A percentile compares a stretch with the other conserved stretches of the same genome.
Conservation (phyloP, 108 stramenopile genomes). For the Chaetoceros tenuissimus region DNA sequence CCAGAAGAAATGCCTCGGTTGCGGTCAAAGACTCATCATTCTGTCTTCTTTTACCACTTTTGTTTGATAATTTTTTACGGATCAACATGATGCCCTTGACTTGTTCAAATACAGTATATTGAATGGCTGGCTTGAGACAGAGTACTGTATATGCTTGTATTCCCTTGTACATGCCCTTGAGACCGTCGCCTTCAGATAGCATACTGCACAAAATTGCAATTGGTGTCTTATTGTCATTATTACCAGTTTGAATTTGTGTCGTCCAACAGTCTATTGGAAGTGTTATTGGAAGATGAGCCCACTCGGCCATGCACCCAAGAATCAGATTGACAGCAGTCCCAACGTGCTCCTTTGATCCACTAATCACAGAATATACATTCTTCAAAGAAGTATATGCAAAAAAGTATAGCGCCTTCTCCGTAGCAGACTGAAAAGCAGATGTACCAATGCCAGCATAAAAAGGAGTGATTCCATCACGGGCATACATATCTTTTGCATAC, state of each 20-base stretch:
- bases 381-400: slow-evolving; percentile 82
- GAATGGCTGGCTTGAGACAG: slow-evolving; percentile 90
- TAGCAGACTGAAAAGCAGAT: slow-evolving; percentile 61
- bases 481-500: slow-evolving; percentile 51
- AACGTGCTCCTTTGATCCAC: slow-evolving; percentile 5
- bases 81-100: slow-evolving; percentile 46
- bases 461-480: slow-evolving; percentile 39
- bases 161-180: slow-evolving; percentile 77
- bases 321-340: slow-evolving; percentile 29
- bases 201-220: slow-evolving; percentile 47
- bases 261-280: slow-evolving; percentile 79
- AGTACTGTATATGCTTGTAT: slow-evolving; percentile 80
- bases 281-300: slow-evolving; percentile 83
- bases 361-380: slow-evolving; percentile 20
- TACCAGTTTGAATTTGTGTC: slow-evolving; percentile 61
- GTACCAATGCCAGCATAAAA: slow-evolving; percentile 58
- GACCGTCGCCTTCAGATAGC: slow-evolving; percentile 37
- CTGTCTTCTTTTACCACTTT: slow-evolving; percentile 1
- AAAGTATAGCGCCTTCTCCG: slow-evolving; percentile 88
- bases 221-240: slow-evolving; percentile 30
- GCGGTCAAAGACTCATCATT: slow-evolving; percentile 32
- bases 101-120: slow-evolving; percentile 88
- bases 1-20: slow-evolving; percentile 79
- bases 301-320: slow-evolving; percentile 71
- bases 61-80: slow-evolving; percentile 6